A percentile compares a stretch with the other conserved stretches of the same genome.
These are phyloP conservation scores for Apiotrichum sp. DNA, from an alignment of 1,284 basidiomycete genomes.

Conservation along the genomic window DNA sequence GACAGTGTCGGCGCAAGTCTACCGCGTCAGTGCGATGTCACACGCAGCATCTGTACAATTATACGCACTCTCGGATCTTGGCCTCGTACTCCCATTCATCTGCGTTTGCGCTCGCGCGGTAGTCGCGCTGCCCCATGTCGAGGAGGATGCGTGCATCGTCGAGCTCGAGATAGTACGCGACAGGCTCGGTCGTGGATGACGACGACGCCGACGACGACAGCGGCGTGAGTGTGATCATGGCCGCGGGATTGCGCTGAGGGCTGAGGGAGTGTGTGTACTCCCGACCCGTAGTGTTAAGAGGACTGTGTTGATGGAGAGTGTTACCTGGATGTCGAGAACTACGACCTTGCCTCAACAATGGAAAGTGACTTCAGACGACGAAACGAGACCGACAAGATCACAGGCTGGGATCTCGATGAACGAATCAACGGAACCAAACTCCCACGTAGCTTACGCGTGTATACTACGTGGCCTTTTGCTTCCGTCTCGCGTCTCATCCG, in stretches of 20 bases:
- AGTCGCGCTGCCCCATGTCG: slow-evolving; percentile 67
- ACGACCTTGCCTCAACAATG: too few relatives aligned
- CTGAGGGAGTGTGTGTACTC: too few relatives aligned
- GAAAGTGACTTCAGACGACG: too few relatives aligned
- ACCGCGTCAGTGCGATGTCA: slow-evolving; percentile 33
- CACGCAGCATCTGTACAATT: not conserved
- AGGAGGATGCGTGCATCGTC: slow-evolving; percentile 91
- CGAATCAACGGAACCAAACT: too few relatives aligned
- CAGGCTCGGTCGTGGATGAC: slow-evolving; percentile 51
- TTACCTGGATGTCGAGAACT: too few relatives aligned
- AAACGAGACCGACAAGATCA: too few relatives aligned
- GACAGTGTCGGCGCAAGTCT: slow-evolving; percentile 66
- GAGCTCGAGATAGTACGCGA: slow-evolving; percentile 77
- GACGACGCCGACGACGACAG: slow-evolving; percentile 73
- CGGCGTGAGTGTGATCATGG: slow-evolving; percentile 89
- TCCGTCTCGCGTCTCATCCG: too few relatives aligned
- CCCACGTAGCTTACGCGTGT: too few relatives aligned
- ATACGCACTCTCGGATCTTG: slow-evolving; percentile 44
- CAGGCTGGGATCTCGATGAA: too few relatives aligned
- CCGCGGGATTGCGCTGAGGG: not conserved
- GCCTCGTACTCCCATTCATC: slow-evolving; percentile 45
- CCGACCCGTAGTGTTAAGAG: too few relatives aligned
- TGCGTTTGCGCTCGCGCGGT: slow-evolving; percentile 29
- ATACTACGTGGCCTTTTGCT: too few relatives aligned
- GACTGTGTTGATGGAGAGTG: too few relatives aligned